Evolutionary conservation across 495 filamentous ascomycete genomes (phyloP).

Genomic region (Aspergillus ostianus): DNA sequence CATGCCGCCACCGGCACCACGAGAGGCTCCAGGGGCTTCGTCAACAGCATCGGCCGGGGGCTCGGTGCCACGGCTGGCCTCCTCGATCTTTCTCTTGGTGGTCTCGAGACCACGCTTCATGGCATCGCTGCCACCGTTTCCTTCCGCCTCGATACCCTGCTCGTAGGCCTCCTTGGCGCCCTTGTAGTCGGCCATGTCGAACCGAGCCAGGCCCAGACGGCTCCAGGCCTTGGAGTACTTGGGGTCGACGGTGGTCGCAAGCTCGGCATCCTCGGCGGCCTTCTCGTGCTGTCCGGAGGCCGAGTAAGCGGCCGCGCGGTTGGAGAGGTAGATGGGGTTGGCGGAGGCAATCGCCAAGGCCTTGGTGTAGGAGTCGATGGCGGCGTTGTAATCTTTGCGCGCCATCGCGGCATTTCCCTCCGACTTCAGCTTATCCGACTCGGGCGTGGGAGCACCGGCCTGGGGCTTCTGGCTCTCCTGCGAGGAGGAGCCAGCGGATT

Average conservation of each 20-base stretch:
- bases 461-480: constrained; percentile 28
- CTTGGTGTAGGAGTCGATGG: constrained; percentile 82
- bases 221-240: constrained; percentile 97
- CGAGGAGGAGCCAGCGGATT: constrained; percentile 23
- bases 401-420: constrained; percentile 93
- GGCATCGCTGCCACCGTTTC: constrained; percentile 73
- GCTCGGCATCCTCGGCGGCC: constrained; percentile 81
- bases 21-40: constrained; percentile 43
- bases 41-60: constrained; percentile 52
- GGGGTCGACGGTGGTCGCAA: constrained; percentile 80
- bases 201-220: constrained; percentile 83
- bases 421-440: constrained; percentile 85
- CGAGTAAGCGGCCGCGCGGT: constrained; percentile 89
- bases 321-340: constrained; percentile 96
- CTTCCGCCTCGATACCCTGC: constrained; percentile 90
- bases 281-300: constrained; percentile 76
- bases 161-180: constrained; percentile 93
- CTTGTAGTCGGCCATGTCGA: constrained; percentile 83
- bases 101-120: constrained; percentile 97
- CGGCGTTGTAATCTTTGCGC: constrained; percentile 76
- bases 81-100: constrained; percentile 76
- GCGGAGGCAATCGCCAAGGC: constrained; percentile 75
- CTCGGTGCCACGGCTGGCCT: constrained; percentile 51
- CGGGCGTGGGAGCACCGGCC: constrained; percentile 46
- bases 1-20: constrained; percentile 64